Percentiles rank a stretch among this genome's conserved stretches.
Evolutionary conservation across 352 stramenopile genomes (phyloP).

Genomic region (Bremia lactucae): DNA sequence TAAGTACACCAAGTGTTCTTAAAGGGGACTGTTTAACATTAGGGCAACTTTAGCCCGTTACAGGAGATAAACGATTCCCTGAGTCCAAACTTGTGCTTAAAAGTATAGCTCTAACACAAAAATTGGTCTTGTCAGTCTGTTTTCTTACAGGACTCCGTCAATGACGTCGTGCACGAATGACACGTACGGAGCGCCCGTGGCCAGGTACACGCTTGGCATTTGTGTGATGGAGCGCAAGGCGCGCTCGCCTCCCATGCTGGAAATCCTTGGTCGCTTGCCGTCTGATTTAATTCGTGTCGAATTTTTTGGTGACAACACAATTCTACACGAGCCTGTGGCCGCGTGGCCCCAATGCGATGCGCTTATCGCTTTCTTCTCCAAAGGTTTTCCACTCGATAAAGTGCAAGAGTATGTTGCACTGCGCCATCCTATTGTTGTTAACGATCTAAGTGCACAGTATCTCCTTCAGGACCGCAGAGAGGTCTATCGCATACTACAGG

Average conservation of each 20-base stretch:
- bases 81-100: no score
- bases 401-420: conserved; percentile 93
- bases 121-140: no score
- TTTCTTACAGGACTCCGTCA: no score
- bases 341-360: conserved; percentile 91
- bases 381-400: conserved; percentile 96
- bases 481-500: conserved; percentile 91
- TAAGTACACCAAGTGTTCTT: no score
- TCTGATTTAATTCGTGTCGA: conserved; percentile 90
- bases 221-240: conserved; percentile 98
- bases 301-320: conserved; percentile 95
- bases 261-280: conserved; percentile 90
- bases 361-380: conserved; percentile 97
- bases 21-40: no score
- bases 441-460: conserved; percentile 94
- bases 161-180: conserved; percentile 4
- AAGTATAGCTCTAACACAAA: no score
- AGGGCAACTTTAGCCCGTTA: no score
- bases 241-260: conserved; percentile 90
- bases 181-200: conserved; percentile 10
- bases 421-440: conserved; percentile 91
- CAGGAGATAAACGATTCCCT: no score
- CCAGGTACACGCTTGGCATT: conserved; percentile 84
- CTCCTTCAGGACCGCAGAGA: conserved; percentile 91
- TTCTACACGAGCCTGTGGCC: conserved; percentile 91